A percentile compares a stretch with the other conserved stretches of the same genome.
Conservation (phyloP, 192 early-diverging fungal genomes). For the Backusella psychrophila region DNA sequence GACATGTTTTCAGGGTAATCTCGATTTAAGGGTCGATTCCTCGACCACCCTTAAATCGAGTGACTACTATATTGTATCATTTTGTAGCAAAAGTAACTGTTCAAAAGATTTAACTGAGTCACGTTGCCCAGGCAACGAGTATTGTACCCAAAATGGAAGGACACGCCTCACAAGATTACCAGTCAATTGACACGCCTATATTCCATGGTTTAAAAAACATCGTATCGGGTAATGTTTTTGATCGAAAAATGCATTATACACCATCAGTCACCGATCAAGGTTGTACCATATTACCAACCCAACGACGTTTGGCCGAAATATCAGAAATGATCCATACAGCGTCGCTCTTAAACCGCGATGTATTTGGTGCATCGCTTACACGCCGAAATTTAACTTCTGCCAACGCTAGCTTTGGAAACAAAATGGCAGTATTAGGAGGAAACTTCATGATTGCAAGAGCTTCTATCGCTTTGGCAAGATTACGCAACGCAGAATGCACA, state of each 20-base stretch:
- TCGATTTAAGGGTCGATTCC: too few relatives aligned
- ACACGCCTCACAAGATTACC: slow-evolving; percentile 40
- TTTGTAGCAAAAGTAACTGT: not conserved
- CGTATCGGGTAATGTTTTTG: not conserved
- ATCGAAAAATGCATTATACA: slow-evolving; percentile 21
- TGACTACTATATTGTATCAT: not conserved
- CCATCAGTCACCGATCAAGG: slow-evolving; percentile 27
- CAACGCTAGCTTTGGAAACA: slow-evolving; percentile 92
- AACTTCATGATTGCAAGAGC: slow-evolving; percentile 94
- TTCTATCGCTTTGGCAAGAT: slow-evolving; percentile 83
- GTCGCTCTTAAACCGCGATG: slow-evolving; percentile 92
- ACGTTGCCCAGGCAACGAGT: slow-evolving; percentile 64
- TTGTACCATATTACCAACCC: slow-evolving; percentile 74
- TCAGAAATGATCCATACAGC: slow-evolving; percentile 99
- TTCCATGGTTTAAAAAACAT: slow-evolving; percentile 43
- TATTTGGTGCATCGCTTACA: slow-evolving; percentile 65
- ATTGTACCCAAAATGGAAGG: slow-evolving; percentile 54
- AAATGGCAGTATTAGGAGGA: slow-evolving; percentile 92
- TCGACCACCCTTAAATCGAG: too few relatives aligned
- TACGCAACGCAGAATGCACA: slow-evolving; percentile 89
- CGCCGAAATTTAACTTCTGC: slow-evolving; percentile 76
- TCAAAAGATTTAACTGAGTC: not conserved
- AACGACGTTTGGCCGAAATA: slow-evolving; percentile 92
- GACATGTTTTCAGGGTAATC: too few relatives aligned
- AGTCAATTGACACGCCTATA: slow-evolving; percentile 61